These are phyloP conservation scores for Bryoglossum gracile DNA, from an alignment of 495 filamentous ascomycete species.

Conservation along the genomic window DNA sequence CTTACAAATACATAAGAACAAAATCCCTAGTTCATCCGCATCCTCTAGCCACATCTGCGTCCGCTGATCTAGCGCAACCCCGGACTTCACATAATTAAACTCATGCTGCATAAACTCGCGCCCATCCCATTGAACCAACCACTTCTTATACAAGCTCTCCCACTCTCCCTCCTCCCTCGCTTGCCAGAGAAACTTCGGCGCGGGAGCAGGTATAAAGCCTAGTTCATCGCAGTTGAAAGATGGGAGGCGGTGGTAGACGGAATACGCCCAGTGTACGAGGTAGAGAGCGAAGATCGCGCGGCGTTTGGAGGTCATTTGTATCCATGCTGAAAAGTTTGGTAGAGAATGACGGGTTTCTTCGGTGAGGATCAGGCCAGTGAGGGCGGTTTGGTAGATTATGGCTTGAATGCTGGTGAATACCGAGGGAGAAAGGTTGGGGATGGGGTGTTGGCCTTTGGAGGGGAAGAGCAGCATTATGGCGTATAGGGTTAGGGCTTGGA, in stretches of 20 bases:
- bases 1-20: conserved; percentile 32
- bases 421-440: conserved; percentile 8
- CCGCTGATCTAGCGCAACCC: conserved; percentile 22
- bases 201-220: conserved; percentile 31
- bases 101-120: conserved; percentile 31
- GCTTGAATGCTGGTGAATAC: conserved; percentile 28
- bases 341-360: conserved; percentile 28
- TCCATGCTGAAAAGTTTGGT: conserved; percentile 32
- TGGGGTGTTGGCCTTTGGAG: conserved; percentile 12
- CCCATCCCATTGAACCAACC: conserved; percentile 34
- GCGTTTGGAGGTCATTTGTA: conserved; percentile 34
- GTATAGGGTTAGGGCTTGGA: conserved; percentile 35
- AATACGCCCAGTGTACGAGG: conserved; percentile 36
- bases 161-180: conserved; percentile 31
- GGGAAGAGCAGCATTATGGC: conserved; percentile 35
- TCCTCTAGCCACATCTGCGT: conserved; percentile 34
- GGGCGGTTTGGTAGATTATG: conserved; percentile 22
- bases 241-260: conserved; percentile 27
- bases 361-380: conserved; percentile 27
- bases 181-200: conserved; percentile 36
- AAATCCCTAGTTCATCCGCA: conserved; percentile 34
- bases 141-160: conserved; percentile 30
- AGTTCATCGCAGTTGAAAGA: conserved; percentile 34
- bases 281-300: conserved; percentile 29
- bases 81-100: conserved; percentile 27